Evolutionary conservation across 2,329 filamentous ascomycete species (phyloP).

Genomic region (Albophoma yamanashiensis): DNA sequence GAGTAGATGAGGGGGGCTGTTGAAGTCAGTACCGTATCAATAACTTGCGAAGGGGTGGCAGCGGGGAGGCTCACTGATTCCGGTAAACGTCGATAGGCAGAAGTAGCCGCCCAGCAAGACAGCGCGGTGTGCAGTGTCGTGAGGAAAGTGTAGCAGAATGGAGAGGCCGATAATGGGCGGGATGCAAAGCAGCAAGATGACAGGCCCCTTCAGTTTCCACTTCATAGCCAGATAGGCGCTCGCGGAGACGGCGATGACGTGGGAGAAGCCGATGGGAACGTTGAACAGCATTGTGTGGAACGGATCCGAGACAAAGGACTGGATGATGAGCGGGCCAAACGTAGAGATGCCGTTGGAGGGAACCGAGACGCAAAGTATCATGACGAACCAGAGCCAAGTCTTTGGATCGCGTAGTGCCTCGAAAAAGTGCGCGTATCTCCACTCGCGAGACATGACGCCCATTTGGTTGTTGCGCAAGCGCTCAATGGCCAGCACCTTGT

Average conservation of each 20-base stretch:
- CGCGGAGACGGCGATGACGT: slow-evolving; percentile 46
- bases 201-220: slow-evolving; percentile 44
- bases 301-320: slow-evolving; percentile 45
- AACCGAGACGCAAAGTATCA: slow-evolving; percentile 44
- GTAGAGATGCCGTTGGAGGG: slow-evolving; percentile 47
- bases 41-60: background rate
- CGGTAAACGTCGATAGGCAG: slow-evolving; percentile 45
- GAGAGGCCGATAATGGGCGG: slow-evolving; percentile 47
- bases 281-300: slow-evolving; percentile 50
- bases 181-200: slow-evolving; percentile 42
- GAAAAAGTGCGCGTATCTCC: slow-evolving; percentile 37
- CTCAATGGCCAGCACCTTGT: slow-evolving; percentile 43
- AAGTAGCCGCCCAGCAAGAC: slow-evolving; percentile 46
- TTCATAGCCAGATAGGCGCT: slow-evolving; percentile 44
- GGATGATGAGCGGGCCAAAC: slow-evolving; percentile 49
- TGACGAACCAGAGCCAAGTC: slow-evolving; percentile 47
- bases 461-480: slow-evolving; percentile 43
- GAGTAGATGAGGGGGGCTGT: slow-evolving; percentile 46
- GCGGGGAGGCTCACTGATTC: slow-evolving; percentile 18
- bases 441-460: slow-evolving; percentile 40
- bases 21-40: slow-evolving; percentile 4
- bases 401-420: slow-evolving; percentile 48
- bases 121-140: slow-evolving; percentile 32
- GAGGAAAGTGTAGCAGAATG: slow-evolving; percentile 39
- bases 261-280: slow-evolving; percentile 48